Base-by-base conservation (phyloP, 2,329 filamentous ascomycete species). In the Venturiaceae sp. region DNA sequence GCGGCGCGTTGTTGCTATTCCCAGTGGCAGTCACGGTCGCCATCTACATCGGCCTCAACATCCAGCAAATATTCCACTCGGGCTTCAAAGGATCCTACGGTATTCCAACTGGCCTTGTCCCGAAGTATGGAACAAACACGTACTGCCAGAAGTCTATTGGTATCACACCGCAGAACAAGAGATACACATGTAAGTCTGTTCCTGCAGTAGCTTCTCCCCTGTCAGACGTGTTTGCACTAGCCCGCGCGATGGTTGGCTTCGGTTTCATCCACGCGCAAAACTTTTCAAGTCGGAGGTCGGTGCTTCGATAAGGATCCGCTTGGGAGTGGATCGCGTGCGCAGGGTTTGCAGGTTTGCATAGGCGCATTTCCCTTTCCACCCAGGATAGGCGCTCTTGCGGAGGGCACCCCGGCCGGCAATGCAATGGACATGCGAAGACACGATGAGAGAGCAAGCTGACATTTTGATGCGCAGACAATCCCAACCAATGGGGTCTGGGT, bases 401-500 rank as follows among this genome's bases (percentile, higher is more conserved):
- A 50, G 23, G 23, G 44, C 26, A 30, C 44, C 44, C 44, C 44
- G 23, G 13, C 44, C 9, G 23, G n/a, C 21, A 2, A n/a, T 19
- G 37, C 37, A n/a, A 19, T 23, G 28, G 6, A 26, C 46, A 26
- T 23, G 4, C 11, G 21, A 53, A 33, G 30, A 7, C 11, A 13
- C 30, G 47, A 23, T 39, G n/a, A 11, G 11, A 11, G 36, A 11
- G 11, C 11, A 39, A 14, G 52, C 57, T 58, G 34, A 58, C 57
- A 11, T 4, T 53, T 47, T 13, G 11, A 19, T 50, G 34, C 23
- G 28, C 59, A 81, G 79, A 81, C 58, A 81, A 82, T 64, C 79
- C 80, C 52, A 82, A 82, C 63, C 79, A 80, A 67, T 82, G 79
- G 79, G 77, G 77, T 58, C 73, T 76, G 65, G 63, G 69, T 23